These are phyloP conservation scores for Wickerhamomyces subpelliculosus DNA, from an alignment of 805 yeast genomes.

Conservation along the genomic window DNA sequence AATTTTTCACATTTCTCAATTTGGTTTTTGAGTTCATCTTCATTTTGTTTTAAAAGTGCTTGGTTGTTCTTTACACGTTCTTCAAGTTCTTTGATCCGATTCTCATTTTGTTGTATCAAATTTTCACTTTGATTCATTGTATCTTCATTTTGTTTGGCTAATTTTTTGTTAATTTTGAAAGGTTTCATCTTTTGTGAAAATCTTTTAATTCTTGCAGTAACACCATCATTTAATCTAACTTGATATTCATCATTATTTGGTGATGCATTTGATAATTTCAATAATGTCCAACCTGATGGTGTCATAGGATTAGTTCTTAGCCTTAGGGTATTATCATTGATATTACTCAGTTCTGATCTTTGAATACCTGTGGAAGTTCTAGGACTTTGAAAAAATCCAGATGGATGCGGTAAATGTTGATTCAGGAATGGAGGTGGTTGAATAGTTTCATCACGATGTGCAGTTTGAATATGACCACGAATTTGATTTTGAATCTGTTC, in stretches of 20 bases:
- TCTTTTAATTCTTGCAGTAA: conserved; percentile 7
- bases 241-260: conserved; percentile 7
- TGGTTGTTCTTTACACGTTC: no score
- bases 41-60: no score
- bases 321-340: background rate
- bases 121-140: no score
- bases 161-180: background rate
- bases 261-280: conserved; percentile 13
- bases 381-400: conserved; percentile 4
- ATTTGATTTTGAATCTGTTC: background rate
- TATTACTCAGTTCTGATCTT: background rate
- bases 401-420: conserved; percentile 2
- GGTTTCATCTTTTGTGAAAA: conserved; percentile 1
- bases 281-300: conserved; percentile 22
- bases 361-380: background rate
- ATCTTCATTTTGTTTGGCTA: background rate
- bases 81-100: no score
- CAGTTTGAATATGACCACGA: conserved; percentile 1
- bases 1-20: no score
- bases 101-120: no score
- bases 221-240: conserved; percentile 6
- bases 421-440: background rate
- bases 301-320: conserved; percentile 9
- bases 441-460: background rate
- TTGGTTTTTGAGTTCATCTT: no score